A percentile compares a stretch with the other conserved stretches of the same genome.
Evolutionary conservation across 2,329 filamentous ascomycete species (phyloP).

Genomic region (Metarhizium album): DNA sequence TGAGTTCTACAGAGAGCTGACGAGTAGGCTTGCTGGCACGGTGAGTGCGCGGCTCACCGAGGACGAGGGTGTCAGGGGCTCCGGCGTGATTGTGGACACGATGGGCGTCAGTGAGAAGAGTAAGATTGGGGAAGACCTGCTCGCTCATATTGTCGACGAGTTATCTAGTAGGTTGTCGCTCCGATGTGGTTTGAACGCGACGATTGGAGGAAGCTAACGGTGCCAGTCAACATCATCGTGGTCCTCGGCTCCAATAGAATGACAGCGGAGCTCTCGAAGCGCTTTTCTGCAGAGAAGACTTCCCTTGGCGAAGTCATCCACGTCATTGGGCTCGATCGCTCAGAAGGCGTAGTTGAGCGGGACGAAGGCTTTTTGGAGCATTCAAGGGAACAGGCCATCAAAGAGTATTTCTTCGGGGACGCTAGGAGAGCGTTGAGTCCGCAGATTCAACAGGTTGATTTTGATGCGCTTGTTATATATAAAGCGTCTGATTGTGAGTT

Average conservation of each 20-base stretch:
- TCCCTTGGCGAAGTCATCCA: constrained; percentile 56
- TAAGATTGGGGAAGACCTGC: constrained; percentile 59
- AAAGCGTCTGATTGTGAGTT: constrained; percentile 51
- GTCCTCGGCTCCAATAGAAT: constrained; percentile 72
- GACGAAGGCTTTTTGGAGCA: constrained; percentile 65
- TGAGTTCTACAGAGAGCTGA: constrained; percentile 60
- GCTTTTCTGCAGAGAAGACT: constrained; percentile 48
- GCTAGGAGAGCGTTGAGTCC: constrained; percentile 68
- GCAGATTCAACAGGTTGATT: constrained; percentile 76
- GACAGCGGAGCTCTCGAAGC: constrained; percentile 61
- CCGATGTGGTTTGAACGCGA: no score
- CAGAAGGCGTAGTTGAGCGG: constrained; percentile 71
- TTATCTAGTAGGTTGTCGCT: constrained; percentile 31
- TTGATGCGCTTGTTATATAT: constrained; percentile 64
- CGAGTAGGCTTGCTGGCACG: constrained; percentile 67
- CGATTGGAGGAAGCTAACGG: constrained; percentile 23
- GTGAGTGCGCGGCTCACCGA: constrained; percentile 68
- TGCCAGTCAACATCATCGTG: constrained; percentile 68
- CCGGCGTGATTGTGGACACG: constrained; percentile 81
- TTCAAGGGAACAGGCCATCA: constrained; percentile 64
- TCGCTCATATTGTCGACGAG: constrained; percentile 62
- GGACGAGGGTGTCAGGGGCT: constrained; percentile 57
- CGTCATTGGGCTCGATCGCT: constrained; percentile 72
- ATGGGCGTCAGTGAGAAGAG: constrained; percentile 58
- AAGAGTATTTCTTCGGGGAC: constrained; percentile 91